Conservation (phyloP, 2,329 filamentous ascomycete species). For the Fusarium sp. region DNA sequence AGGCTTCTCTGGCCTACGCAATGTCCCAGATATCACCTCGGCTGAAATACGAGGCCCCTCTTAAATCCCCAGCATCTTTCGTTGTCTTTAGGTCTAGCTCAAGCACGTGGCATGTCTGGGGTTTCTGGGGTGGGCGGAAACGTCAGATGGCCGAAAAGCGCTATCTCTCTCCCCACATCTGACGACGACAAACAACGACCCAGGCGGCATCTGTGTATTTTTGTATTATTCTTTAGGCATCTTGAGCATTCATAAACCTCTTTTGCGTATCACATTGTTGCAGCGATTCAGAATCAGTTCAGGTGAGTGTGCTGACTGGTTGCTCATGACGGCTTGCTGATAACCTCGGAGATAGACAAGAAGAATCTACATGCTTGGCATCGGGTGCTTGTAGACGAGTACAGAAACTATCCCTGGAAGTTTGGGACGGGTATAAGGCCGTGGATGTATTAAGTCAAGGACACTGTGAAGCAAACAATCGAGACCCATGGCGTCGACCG, state of each 20-base stretch:
- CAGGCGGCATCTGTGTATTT: neutral
- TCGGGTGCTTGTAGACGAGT: neutral
- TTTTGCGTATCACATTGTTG: neutral
- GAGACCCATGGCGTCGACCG: conserved; percentile 20
- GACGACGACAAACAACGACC: neutral
- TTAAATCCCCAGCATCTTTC: conserved; percentile 1
- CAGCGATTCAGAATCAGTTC: neutral
- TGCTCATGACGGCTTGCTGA: neutral
- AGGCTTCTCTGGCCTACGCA: neutral
- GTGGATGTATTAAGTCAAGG: neutral
- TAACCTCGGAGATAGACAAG: neutral
- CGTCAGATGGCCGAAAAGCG: conserved; percentile 5
- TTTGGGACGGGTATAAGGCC: neutral
- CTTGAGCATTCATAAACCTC: neutral
- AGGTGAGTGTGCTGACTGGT: neutral
- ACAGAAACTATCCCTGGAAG: neutral
- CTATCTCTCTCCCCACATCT: conserved; percentile 21
- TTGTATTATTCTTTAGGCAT: neutral
- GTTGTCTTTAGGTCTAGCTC: conserved; percentile 11
- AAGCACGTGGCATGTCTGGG: conserved; percentile 18
- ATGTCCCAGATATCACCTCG: neutral
- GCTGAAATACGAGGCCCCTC: conserved; percentile 9
- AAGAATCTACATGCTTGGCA: neutral
- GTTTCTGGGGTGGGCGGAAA: conserved; percentile 19
- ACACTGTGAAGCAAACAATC: conserved; percentile 23